phyloP scores from a whole-genome alignment of 2,329 filamentous ascomycete genomes.

The Scolecobasidium constrictum region DNA sequence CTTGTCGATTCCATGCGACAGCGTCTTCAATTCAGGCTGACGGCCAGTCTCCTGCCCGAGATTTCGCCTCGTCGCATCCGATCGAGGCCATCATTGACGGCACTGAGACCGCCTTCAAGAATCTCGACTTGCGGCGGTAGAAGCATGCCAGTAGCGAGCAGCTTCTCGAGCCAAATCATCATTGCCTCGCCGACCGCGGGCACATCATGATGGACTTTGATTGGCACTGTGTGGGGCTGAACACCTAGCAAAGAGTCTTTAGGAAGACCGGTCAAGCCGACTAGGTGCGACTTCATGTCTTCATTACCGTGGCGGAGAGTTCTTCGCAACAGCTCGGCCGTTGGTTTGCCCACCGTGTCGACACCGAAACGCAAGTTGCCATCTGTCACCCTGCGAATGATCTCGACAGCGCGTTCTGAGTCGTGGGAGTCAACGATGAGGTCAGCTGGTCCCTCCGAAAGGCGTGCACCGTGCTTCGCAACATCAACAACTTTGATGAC shows the following conservation, averaged over 20 bases:
- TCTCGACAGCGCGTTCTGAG: slow-evolving; percentile 50
- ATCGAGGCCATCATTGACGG: slow-evolving; percentile 58
- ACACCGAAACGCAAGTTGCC: slow-evolving; percentile 54
- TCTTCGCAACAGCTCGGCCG: slow-evolving; percentile 46
- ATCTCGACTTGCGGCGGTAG: slow-evolving; percentile 55
- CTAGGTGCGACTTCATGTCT: slow-evolving; percentile 40
- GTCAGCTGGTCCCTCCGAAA: slow-evolving; percentile 45
- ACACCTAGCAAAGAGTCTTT: slow-evolving; percentile 41
- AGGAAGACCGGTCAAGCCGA: slow-evolving; percentile 58
- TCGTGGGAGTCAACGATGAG: slow-evolving; percentile 60
- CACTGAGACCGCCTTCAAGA: slow-evolving; percentile 50
- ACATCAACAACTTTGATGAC: slow-evolving; percentile 58
- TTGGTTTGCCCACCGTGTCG: slow-evolving; percentile 57
- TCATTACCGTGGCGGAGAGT: slow-evolving; percentile 30
- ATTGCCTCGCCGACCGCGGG: slow-evolving; percentile 51
- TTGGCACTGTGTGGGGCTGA: slow-evolving; percentile 55
- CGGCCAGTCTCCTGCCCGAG: slow-evolving; percentile 59
- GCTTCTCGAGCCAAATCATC: slow-evolving; percentile 54
- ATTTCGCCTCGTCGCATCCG: slow-evolving; percentile 54
- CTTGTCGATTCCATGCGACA: too few relatives aligned
- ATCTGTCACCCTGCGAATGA: slow-evolving; percentile 49
- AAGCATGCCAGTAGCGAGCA: slow-evolving; percentile 46
- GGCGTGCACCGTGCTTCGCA: slow-evolving; percentile 51
- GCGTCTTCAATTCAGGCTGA: slow-evolving; percentile 22
- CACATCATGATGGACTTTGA: slow-evolving; percentile 65